Percentiles rank a stretch among this genome's conserved stretches.
Conservation (phyloP, 164 flowering plant species). For the Vitis rupestris region DNA sequence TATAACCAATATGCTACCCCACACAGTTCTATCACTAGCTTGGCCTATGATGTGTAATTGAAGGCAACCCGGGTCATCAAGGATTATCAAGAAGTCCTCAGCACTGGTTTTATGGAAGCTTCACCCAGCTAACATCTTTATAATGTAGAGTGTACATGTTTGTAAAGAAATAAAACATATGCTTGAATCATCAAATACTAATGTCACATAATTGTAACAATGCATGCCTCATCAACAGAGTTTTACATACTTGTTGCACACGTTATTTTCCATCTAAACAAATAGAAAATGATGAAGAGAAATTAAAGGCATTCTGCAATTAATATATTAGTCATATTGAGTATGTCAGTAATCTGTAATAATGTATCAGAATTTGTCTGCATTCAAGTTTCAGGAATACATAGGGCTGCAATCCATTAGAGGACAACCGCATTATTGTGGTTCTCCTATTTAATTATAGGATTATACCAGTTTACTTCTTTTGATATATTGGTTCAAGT, state of each 20-base stretch:
- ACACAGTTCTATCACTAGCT: too few relatives aligned
- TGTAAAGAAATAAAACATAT: too few relatives aligned
- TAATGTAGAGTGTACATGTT: too few relatives aligned
- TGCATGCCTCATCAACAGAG: too few relatives aligned
- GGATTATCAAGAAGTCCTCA: too few relatives aligned
- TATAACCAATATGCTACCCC: too few relatives aligned
- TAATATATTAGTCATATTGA: constrained; percentile 1
- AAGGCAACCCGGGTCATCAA: too few relatives aligned
- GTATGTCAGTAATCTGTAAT: background rate
- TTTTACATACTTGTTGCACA: background rate
- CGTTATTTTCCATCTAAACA: background rate
- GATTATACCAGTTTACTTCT: constrained; percentile 4
- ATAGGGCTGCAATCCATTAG: background rate
- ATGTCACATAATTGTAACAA: too few relatives aligned
- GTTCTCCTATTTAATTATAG: constrained; percentile 24
- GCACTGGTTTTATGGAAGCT: too few relatives aligned
- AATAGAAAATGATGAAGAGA: background rate
- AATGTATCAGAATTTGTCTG: constrained; percentile 15
- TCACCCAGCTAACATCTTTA: too few relatives aligned
- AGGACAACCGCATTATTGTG: constrained; percentile 31
- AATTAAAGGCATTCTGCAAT: background rate
- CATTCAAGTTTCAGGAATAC: constrained; percentile 10
- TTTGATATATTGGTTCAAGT: background rate
- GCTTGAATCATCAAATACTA: too few relatives aligned
- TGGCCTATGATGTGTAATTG: too few relatives aligned